Evolutionary conservation across 2,329 filamentous ascomycete species (phyloP), one percentile per base, ranked within the genome.

Genomic region (Coniochaeta hoffmannii): DNA sequence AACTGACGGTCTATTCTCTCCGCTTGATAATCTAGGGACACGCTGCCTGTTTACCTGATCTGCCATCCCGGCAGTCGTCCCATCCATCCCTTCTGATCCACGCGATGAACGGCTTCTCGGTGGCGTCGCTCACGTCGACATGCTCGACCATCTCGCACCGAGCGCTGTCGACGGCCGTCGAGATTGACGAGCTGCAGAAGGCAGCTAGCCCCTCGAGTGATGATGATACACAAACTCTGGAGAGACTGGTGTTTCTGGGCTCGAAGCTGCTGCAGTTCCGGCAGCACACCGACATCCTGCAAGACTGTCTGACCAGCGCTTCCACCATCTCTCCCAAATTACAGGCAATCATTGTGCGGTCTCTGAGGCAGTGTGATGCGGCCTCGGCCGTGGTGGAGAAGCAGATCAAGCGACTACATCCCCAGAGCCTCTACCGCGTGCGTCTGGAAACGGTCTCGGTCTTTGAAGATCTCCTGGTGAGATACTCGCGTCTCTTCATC

Each of bases 91-190:
- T 12, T 32, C 12, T 32, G 30, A 22, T n/a, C 36, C 6, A n/a
- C 15, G 19, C 8, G 30, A 71, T 69, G 69, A 65, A 69, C 54
- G 64, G 67, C 52, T 71, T 70, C 62, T 70, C 69, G 11, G 63
- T 67, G 41, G 60, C 65, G 4, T 67, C 68, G n/a, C 56, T 71
- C 10, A 67, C 66, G 3, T 66, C 69, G 0, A 61, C 65, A 10
- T 66, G 65, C 52, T 61, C 65, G 12, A 61, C 62, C 36, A 65
- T 72, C 46, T 62, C 67, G 4, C 64, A 69, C n/a, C 63, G 65
- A 9, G 56, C 65, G 7, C 50, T 68, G 8, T 65, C 68, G 0
- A 63, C 63, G 19, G 60, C 61, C 0, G 61, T 62, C 28, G 69
- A 72, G 59, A 59, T 72, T 12, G 62, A 66, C 19, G 62, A 61